These are phyloP conservation scores for Thalassiosira allenii DNA, from an alignment of 352 stramenopile genomes.

Conservation along the genomic window DNA sequence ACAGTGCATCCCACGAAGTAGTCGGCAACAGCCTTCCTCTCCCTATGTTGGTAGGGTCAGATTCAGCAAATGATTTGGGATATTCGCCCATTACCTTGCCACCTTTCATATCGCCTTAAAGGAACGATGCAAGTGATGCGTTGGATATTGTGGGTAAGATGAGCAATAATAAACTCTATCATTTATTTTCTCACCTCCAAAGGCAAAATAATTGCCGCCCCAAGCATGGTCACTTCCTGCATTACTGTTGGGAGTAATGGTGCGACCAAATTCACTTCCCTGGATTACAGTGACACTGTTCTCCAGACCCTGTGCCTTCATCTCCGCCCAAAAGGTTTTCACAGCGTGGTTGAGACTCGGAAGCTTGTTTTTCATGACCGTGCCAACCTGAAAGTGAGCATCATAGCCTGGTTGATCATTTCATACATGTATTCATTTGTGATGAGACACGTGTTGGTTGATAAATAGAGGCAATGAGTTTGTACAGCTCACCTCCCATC, in stretches of 20 bases:
- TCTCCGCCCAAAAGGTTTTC: slow-evolving; percentile 71
- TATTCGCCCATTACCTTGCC: slow-evolving; percentile 75
- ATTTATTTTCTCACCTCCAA: too few relatives aligned
- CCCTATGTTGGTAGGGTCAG: slow-evolving; percentile 56
- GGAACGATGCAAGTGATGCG: neutral
- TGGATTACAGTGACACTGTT: slow-evolving; percentile 64
- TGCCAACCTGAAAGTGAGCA: slow-evolving; percentile 68
- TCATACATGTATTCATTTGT: slow-evolving; percentile 25
- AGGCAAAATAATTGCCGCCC: slow-evolving; percentile 57
- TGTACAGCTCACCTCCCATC: slow-evolving; percentile 59
- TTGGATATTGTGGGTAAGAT: neutral
- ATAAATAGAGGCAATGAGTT: slow-evolving; percentile 17
- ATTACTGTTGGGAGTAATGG: slow-evolving; percentile 75
- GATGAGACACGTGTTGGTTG: slow-evolving; percentile 42
- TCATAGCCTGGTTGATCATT: slow-evolving; percentile 65
- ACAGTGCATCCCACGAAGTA: slow-evolving; percentile 74
- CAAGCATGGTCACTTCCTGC: slow-evolving; percentile 54
- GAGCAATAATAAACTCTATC: neutral
- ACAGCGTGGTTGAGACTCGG: slow-evolving; percentile 68
- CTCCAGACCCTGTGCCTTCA: slow-evolving; percentile 42
- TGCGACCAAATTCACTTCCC: slow-evolving; percentile 77
- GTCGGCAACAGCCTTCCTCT: slow-evolving; percentile 70
- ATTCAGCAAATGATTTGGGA: slow-evolving; percentile 50
- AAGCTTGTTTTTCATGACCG: slow-evolving; percentile 60
- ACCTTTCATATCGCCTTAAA: slow-evolving; percentile 61